Base-by-base conservation (phyloP, 106 monocot genomes). In the Apostasia ramifera region DNA sequence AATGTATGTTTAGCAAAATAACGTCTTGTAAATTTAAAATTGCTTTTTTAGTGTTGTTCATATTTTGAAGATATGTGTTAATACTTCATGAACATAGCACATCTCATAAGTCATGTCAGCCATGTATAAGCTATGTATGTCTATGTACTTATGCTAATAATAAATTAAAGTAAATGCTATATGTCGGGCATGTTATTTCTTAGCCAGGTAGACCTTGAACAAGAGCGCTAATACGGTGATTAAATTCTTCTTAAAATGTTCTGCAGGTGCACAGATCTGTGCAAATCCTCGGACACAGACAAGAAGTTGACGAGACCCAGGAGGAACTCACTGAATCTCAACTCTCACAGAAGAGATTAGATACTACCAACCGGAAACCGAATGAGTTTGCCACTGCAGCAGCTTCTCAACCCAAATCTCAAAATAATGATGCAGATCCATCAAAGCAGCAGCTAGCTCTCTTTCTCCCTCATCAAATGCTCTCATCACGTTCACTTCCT, bases 251-350 rank as follows among this genome's bases (percentile, higher is more conserved):
- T 26, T 26, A 26, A 26, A 26, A 26, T 55, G 10, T 59, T 8
- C 12, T 5, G 2, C 68, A 97, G 95, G 82, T 97, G 10, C 89
- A 97, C 79, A 84, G 92, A 70, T 88, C 92, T 54, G 81, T 97
- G 40, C 95, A 97, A 66, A 92, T 97, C 70, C 64, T 97, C 12
- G 78, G 95, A 69, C 89, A 97, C 77, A 89, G 84, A 51, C 95
- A 97, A 79, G 95, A 97, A 68, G 82, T 97, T 38, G 84, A 84
- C 53, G 92, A 97, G 63, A 63, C 95, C 54, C 95, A 97, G 70
- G 87, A 84, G 71, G 95, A 97, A 70, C 77, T 97, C 11, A 55
- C 84, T 15, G 87, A 92, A 76, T 79, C 92, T 45, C 95, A 92
- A 58, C 45, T 86, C 7, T 69, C 63, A 47, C 84, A 79, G 6